Base-by-base conservation (phyloP, 1,284 basidiomycete species). In the Boletus subluridellus region DNA sequence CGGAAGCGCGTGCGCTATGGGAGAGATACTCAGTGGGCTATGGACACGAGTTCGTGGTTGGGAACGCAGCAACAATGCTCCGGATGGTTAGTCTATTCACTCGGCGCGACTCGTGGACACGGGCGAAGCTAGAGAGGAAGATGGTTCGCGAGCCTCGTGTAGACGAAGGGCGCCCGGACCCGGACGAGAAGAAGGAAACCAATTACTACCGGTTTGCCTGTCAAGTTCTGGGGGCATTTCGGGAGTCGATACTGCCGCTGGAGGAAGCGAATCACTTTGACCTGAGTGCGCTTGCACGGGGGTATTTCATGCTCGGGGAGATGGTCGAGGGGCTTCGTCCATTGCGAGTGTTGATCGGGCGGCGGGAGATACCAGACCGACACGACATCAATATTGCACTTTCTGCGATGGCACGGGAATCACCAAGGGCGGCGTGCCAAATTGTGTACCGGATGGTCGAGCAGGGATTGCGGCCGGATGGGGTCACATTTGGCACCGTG, bases 351-450 rank as follows among this genome's bases (percentile, higher is more conserved):
- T 66, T 87, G 46, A 66, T 82, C 44, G 61, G 69, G 24, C 80
- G 83, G 45, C 73, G 69, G 55, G 80, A 85, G 65, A 66, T 80
- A 54, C 85, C 85, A 15, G 86, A 89, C 67, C 60, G 79, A 48
- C 73, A 81, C 63, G 87, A 90, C 66, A 73, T 86, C 54, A 87
- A 87, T 65, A 80, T 90, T 52, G 79, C 78, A 49, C 74, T 90
- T 52, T 75, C 75, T 4, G 81, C 78, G 15, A 71, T 88, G 58
- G 81, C 85, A 28, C 73, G 77, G 62, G 70, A 78, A 61, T 73
- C 80, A 54, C 80, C 84, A 26, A 70, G 69, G 15, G 67, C 66
- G 14, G 88, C 81, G 6, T 74, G 73, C 14, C 64, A 60, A 28
- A 75, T 85, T 64, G 67, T 89, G 37, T 66, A 75, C 51, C 73